Evolutionary conservation across 1,284 basidiomycete genomes (phyloP).

Genomic region (Ganoderma lingzhi): DNA sequence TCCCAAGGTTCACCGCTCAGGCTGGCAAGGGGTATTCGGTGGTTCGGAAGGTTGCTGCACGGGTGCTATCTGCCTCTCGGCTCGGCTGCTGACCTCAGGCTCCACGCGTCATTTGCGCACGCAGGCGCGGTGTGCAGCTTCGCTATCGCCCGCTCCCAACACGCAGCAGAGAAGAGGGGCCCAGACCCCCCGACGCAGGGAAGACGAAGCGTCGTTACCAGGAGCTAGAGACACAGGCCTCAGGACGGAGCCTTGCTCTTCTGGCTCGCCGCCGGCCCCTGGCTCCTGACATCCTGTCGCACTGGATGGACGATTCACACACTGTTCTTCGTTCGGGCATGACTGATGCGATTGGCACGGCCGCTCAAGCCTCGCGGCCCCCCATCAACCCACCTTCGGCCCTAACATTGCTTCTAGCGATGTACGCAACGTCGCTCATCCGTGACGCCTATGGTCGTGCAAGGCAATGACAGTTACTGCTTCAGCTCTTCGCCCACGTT

Average conservation of each 20-base stretch:
- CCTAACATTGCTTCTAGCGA: conserved; percentile 5
- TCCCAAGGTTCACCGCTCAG: conserved; percentile 8
- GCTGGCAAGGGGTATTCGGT: conserved; percentile 3
- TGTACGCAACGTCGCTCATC: not conserved
- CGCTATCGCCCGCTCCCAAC: not conserved
- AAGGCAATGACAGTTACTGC: conserved; percentile 1
- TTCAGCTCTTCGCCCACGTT: not conserved
- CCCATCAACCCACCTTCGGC: not conserved
- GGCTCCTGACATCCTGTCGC: not conserved
- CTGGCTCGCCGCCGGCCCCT: conserved; percentile 12
- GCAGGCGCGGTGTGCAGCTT: not conserved
- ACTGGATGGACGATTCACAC: not conserved
- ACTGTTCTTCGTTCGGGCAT: not conserved
- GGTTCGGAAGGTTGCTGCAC: conserved; percentile 28
- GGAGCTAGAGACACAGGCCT: not conserved
- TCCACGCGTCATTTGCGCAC: conserved; percentile 1
- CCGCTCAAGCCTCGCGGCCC: conserved; percentile 7
- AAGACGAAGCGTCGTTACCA: conserved; percentile 3
- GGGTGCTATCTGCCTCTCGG: conserved; percentile 30
- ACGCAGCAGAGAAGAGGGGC: conserved; percentile 3
- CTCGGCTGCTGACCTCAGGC: conserved; percentile 16
- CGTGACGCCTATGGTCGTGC: not conserved
- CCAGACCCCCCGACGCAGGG: not conserved
- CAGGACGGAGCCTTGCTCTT: conserved; percentile 6
- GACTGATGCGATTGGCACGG: conserved; percentile 10